Base-by-base conservation (phyloP, 106 monocot genomes). In the Allium fistulosum region DNA sequence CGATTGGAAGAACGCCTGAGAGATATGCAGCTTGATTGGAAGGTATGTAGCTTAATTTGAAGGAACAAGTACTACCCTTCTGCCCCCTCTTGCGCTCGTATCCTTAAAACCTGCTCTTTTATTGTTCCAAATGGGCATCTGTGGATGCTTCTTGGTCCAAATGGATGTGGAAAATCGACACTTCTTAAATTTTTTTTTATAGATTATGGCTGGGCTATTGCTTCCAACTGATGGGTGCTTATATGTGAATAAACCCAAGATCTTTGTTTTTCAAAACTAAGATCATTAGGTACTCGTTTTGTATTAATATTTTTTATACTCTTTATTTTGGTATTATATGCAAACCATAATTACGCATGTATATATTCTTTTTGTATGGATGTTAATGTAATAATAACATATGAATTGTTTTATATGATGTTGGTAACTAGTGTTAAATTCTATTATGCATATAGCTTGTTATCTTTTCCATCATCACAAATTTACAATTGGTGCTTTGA, bases 91-190 rank as follows among this genome's bases (percentile, higher is more conserved):
- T n/a, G n/a, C n/a, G n/a, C n/a, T n/a, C n/a, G n/a, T n/a, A n/a
- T n/a, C n/a, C n/a, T n/a, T n/a, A n/a, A n/a, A n/a, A n/a, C n/a
- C 27, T 97, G 96, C 63, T 86, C 88, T n/a, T 51, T 97, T 46
- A 62, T 68, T 10, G 88, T 97, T 16, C 88, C 92, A 12, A 16
- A 71, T 4, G 86, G 96, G 17, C 71, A 97, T 78, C 78, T 96
- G 16, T 97, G 92, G 92, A 97, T 97, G 96, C 92, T 97, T 49
- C 96, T 97, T 16, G 96, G 88, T 0, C 96, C 92, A 68, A 97
- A 89, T 45, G 96, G 88, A 11, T 92, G 92, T 50, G 92, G 92
- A 61, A 97, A 97, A 67, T 97, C 96, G 28, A 97, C 96, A 11
- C 80, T 97, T 7, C 82, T 97, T 37, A 87, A 97, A 86, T 5